Evolutionary conservation across 1,284 basidiomycete genomes (phyloP).

Genomic region (Moesziomyces globuligerus): DNA sequence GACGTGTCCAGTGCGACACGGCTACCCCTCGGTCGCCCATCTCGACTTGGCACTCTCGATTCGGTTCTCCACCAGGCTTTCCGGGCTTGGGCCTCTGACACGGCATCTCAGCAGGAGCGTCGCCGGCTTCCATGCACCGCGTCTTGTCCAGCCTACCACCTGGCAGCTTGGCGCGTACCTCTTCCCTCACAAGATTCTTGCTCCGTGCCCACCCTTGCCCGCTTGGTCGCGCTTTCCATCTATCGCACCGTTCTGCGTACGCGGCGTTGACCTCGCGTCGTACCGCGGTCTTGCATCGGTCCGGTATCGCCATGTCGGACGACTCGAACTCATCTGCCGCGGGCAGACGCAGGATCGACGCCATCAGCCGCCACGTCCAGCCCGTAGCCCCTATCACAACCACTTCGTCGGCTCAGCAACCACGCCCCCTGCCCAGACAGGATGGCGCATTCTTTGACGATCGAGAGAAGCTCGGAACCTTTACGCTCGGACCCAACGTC

Average conservation of each 20-base stretch:
- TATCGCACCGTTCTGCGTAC: not conserved
- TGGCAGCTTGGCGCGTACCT: slow-evolving; percentile 1
- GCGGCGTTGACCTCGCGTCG: not conserved
- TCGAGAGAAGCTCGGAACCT: slow-evolving; percentile 52
- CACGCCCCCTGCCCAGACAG: slow-evolving; percentile 14
- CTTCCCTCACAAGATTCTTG: not conserved
- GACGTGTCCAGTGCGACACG: no score
- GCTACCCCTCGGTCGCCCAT: no score
- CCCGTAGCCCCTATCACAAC: slow-evolving; percentile 31
- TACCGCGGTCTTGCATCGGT: not conserved
- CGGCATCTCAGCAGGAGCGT: slow-evolving; percentile 1
- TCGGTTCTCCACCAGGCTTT: no score
- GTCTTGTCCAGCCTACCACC: slow-evolving; percentile 12
- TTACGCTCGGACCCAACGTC: slow-evolving; percentile 62
- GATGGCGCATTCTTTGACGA: slow-evolving; percentile 18
- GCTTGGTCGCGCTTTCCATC: not conserved
- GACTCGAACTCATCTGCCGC: slow-evolving; percentile 21
- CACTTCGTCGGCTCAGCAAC: slow-evolving; percentile 13
- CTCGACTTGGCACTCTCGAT: no score
- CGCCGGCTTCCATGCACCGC: slow-evolving; percentile 21
- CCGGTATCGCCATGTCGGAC: slow-evolving; percentile 21
- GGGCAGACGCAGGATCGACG: slow-evolving; percentile 34
- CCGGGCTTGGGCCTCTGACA: no score
- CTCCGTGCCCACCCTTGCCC: not conserved
- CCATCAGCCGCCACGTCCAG: slow-evolving; percentile 42